Conservation (phyloP, 2,329 filamentous ascomycete species). For the Penicillium sp. region DNA sequence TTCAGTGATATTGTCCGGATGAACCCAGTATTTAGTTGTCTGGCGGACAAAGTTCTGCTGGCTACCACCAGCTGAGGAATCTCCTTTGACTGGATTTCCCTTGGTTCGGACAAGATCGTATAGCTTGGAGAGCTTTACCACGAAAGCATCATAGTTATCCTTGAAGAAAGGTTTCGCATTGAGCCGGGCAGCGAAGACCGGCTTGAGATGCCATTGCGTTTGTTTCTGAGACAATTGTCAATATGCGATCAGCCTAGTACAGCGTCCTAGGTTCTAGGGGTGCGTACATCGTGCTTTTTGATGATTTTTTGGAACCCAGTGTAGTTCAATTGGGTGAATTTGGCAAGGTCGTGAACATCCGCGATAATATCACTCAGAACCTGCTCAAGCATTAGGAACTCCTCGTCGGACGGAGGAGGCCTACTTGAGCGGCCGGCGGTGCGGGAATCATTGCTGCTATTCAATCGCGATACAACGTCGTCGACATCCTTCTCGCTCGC, state of each 20-base stretch:
- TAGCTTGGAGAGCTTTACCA: slow-evolving; percentile 90
- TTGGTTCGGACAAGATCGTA: slow-evolving; percentile 94
- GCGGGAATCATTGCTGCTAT: slow-evolving; percentile 55
- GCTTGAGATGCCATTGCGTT: slow-evolving; percentile 89
- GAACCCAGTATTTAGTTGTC: slow-evolving; percentile 99
- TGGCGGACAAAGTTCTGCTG: slow-evolving; percentile 97
- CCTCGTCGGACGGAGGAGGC: slow-evolving; percentile 75
- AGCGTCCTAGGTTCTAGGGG: background rate
- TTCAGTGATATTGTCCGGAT: slow-evolving; percentile 97
- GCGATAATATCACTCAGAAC: slow-evolving; percentile 97
- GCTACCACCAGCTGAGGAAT: slow-evolving; percentile 85
- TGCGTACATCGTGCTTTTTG: slow-evolving; percentile 93
- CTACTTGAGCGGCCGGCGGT: slow-evolving; percentile 37
- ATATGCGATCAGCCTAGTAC: background rate
- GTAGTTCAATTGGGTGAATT: slow-evolving; percentile 98
- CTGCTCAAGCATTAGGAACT: slow-evolving; percentile 91
- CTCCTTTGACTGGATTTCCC: slow-evolving; percentile 89
- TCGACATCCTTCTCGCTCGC: slow-evolving; percentile 87
- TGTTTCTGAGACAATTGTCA: slow-evolving; percentile 69
- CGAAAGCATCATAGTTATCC: slow-evolving; percentile 96
- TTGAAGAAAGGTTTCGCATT: slow-evolving; percentile 98
- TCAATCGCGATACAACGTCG: slow-evolving; percentile 79
- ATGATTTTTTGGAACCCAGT: slow-evolving; percentile 99
- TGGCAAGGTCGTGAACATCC: slow-evolving; percentile 95
- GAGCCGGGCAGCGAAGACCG: slow-evolving; percentile 92